Conservation (phyloP, 495 filamentous ascomycete genomes). For the Hypoxylon fuscum region DNA sequence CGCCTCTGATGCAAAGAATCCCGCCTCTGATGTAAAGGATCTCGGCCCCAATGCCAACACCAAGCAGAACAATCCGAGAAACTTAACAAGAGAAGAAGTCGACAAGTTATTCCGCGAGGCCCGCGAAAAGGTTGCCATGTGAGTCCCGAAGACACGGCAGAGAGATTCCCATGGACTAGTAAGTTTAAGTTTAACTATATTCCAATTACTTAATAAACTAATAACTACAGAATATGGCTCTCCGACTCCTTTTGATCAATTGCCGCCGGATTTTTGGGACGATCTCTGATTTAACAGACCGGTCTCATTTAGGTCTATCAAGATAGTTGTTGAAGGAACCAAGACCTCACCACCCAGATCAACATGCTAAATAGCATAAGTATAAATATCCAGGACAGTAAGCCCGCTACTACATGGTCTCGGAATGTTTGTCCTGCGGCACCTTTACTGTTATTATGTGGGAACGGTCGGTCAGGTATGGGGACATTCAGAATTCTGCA, state of each 20-base stretch:
- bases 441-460: slow-evolving; percentile 47
- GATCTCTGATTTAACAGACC: no score
- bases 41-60: slow-evolving; percentile 2
- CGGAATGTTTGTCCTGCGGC: slow-evolving; percentile 38
- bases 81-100: slow-evolving; percentile 2
- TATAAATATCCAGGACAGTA: slow-evolving; percentile 40
- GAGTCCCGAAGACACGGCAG: slow-evolving; percentile 1
- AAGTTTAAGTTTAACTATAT: not conserved
- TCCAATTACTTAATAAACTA: not conserved
- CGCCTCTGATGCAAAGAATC: no score
- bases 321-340: slow-evolving; percentile 19
- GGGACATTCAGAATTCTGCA: slow-evolving; percentile 50
- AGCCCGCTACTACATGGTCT: slow-evolving; percentile 36
- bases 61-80: slow-evolving; percentile 3
- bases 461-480: slow-evolving; percentile 49
- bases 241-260: no score
- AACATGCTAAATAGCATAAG: slow-evolving; percentile 34
- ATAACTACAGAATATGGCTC: slow-evolving; percentile 5
- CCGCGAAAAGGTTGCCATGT: not conserved
- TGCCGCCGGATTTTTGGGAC: no score
- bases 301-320: slow-evolving; percentile 15
- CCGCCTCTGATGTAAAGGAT: not conserved
- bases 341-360: slow-evolving; percentile 31
- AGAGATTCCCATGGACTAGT: slow-evolving; percentile 1
- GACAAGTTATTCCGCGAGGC: slow-evolving; percentile 2